Evolutionary conservation across 1,139 yeast genomes (phyloP).

Genomic region (Yamadazyma dushanensis): DNA sequence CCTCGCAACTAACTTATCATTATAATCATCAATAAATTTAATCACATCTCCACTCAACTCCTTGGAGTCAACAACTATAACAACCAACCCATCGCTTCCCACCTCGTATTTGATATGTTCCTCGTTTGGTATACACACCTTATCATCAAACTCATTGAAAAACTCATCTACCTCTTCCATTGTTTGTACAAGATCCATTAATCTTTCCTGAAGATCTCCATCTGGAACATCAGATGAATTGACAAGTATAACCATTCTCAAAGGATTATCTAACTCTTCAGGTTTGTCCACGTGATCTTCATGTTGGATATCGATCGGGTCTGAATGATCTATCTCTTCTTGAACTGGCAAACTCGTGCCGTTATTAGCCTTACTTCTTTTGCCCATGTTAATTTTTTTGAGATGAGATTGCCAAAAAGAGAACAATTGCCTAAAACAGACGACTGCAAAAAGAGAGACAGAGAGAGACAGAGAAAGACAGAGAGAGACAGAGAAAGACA

Average conservation of each 20-base stretch:
- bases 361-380: constrained; percentile 22
- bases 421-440: too few species aligned
- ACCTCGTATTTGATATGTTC: constrained; percentile 69
- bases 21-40: constrained; percentile 38
- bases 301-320: constrained; percentile 15
- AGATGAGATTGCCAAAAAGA: not conserved
- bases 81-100: constrained; percentile 70
- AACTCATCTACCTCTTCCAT: constrained; percentile 55
- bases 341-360: constrained; percentile 12
- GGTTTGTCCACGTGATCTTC: too few species aligned
- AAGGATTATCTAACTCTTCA: constrained; percentile 44
- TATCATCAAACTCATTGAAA: constrained; percentile 62
- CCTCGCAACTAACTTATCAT: constrained; percentile 11
- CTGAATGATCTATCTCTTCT: constrained; percentile 6
- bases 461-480: too few species aligned
- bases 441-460: too few species aligned
- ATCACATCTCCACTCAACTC: constrained; percentile 33
- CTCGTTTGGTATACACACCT: constrained; percentile 64
- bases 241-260: constrained; percentile 40
- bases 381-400: constrained; percentile 9
- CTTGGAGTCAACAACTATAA: constrained; percentile 49
- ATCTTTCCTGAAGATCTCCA: constrained; percentile 54
- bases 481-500: too few species aligned
- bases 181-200: constrained; percentile 45
- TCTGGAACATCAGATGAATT: constrained; percentile 29